Evolutionary conservation across 1,139 yeast species (phyloP), one percentile per base, ranked within the genome.

Genomic region (Suhomyces bolitotheri): DNA sequence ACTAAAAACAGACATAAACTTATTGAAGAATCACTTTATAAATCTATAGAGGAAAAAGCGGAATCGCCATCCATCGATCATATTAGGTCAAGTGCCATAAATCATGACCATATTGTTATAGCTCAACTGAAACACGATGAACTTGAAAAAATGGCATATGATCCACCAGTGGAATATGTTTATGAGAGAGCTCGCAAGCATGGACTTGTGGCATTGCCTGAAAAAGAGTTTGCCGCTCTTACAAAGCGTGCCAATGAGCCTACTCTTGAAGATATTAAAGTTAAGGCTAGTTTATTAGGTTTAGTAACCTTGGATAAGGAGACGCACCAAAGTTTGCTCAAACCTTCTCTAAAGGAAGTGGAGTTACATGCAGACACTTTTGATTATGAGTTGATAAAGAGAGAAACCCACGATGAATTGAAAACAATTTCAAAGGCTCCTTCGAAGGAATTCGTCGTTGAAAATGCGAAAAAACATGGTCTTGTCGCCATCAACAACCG

Each of bases 101-200:
- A 29, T 4, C 23, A 27, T 12, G 40, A 25, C 7, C 16, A 25
- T 17, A 21, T 28, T 8, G 29, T 23, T 11, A 22, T 43, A 19
- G 39, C 20, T 6, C 21, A 36, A 5, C 22, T 27, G 3, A 40
- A 42, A 9, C 43, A 28, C 22, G 39, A 22, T 33, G 39, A 31
- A 23, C 14, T 46, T 27, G 26, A 31, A 5, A 29, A 43, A 11
- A 36, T 42, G 16, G 54, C 55, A 0, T 29, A 51, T 22, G 43
- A 50, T 12, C 72, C 72, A 7, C 39, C 58, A 4, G 23, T 52
- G 9, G 52, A 47, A 4, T 62, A 60, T 31, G 32, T 66, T n/a
- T 37, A 39, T 2, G 40, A 46, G 14, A 44, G 44, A 14, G 54
- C 47, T n/a, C 10, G 26, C 10, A 21, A 31, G 12, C 40, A 34